Base-by-base conservation (phyloP, 116 monocot species). In the Phalaenopsis hybrid region DNA sequence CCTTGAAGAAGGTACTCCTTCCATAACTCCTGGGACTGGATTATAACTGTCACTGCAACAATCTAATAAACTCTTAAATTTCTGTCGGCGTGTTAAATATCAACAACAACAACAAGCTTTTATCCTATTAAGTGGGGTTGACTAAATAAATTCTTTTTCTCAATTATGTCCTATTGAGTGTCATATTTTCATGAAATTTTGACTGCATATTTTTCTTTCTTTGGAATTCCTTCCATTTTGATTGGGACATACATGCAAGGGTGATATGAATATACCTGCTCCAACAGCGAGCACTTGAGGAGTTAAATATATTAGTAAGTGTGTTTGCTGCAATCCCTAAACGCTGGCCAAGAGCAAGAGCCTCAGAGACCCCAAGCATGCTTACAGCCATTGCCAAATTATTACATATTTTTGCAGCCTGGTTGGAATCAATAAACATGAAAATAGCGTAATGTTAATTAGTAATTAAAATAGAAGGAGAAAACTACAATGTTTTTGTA, bases 401-500 rank as follows among this genome's bases (percentile, higher is more conserved):
- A 79, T 98, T 98, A 81, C 97, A 94, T 44, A 98, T 88, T 81
- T 98, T 98, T 79, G 97, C 97, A 78, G 91, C 93, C 97, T 98
- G 79, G 20, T 34, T 98, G 79, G 20, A 10, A 70, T 70, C 34
- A 37, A 70, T 34, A 70, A 70, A 70, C 25, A 70, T 70, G 13
- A 31, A 70, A 70, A 37, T 13, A 70, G 33, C 33, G 33, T 20
- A n/a, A 28, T 70, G 25, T 46, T 45, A 45, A 45, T 28, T 28
- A 28, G 28, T 70, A 70, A 70, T 2, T 20, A 67, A 7, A 25
- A 20, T 1, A 13, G 9, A 67, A 25, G n/a, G 6, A 67, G 28
- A 8, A 15, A 13, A 70, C 34, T 70, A 61, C 21, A 61, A n/a
- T 20, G 4, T 21, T 61, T 61, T 61, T 61, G n/a, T 61, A 61